phyloP scores from a whole-genome alignment of 768 basidiomycete genomes.

The Chlorophyllum brunneum region DNA sequence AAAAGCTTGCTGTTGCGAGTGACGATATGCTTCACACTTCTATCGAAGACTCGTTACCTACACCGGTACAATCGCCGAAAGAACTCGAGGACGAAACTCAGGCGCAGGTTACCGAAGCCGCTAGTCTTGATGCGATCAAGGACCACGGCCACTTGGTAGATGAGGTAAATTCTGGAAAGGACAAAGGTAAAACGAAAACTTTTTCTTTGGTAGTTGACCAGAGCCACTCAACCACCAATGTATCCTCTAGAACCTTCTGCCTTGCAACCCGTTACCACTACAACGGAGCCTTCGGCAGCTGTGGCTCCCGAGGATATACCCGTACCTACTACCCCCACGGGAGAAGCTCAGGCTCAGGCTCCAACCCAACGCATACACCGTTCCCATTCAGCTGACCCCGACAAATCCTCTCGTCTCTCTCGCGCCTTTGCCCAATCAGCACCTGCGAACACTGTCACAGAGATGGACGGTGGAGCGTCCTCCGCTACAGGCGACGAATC shows the following conservation, averaged over 20 bases:
- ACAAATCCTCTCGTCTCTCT: conserved; percentile 53
- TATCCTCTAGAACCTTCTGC: neutral
- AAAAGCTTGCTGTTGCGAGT: neutral
- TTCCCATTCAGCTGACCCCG: conserved; percentile 80
- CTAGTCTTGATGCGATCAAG: conserved; percentile 12
- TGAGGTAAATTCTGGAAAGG: conserved; percentile 27
- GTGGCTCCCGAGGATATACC: conserved; percentile 11
- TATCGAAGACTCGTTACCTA: conserved; percentile 14
- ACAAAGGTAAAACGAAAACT: conserved; percentile 12
- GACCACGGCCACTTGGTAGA: conserved; percentile 22
- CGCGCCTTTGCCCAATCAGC: conserved; percentile 54
- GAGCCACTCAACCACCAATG: neutral
- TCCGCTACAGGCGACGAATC: conserved; percentile 70
- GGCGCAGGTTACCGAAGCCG: conserved; percentile 7
- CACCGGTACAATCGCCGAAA: conserved; percentile 13
- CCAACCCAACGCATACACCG: conserved; percentile 51
- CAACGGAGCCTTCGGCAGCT: conserved; percentile 10
- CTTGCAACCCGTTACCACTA: conserved; percentile 13
- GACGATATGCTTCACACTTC: neutral
- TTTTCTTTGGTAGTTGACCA: neutral
- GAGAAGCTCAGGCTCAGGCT: conserved; percentile 15
- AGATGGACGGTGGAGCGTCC: conserved; percentile 31
- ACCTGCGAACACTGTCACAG: conserved; percentile 36
- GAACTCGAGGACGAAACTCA: neutral
- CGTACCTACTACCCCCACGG: conserved; percentile 7